These are phyloP conservation scores for Diaporthe sp. DNA, from an alignment of 2,329 filamentous ascomycete genomes.

Conservation along the genomic window DNA sequence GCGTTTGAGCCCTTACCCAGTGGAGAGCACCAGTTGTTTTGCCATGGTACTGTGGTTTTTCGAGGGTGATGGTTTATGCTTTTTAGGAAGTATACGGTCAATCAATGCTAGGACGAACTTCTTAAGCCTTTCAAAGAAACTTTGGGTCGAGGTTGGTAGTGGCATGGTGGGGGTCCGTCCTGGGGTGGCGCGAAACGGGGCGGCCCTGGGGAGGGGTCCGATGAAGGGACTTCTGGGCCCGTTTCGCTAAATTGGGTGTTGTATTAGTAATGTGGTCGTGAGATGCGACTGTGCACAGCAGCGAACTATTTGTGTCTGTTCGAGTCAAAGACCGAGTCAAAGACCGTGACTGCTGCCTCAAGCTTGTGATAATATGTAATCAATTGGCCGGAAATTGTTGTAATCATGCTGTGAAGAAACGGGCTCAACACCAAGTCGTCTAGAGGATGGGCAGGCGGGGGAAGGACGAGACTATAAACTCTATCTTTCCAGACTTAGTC, in stretches of 20 bases:
- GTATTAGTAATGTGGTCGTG: constrained; percentile 16
- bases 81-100: constrained; percentile 33
- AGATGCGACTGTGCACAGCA: constrained; percentile 5
- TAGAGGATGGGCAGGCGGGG: background rate
- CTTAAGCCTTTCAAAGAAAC: constrained; percentile 35
- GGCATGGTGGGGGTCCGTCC: constrained; percentile 29
- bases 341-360: background rate
- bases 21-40: constrained; percentile 41
- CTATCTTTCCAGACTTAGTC: background rate
- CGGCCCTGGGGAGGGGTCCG: background rate
- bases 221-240: constrained; percentile 23
- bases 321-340: background rate
- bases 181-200: constrained; percentile 5
- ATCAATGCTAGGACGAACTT: constrained; percentile 36
- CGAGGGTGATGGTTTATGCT: constrained; percentile 25
- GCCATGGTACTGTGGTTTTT: constrained; percentile 38
- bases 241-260: constrained; percentile 13
- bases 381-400: background rate
- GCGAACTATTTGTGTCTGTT: background rate
- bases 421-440: background rate
- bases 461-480: constrained; percentile 3
- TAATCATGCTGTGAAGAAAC: background rate
- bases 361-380: constrained; percentile 12
- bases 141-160: constrained; percentile 31
- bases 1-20: constrained; percentile 22